A percentile compares a stretch with the other conserved stretches of the same genome.
phyloP scores from a whole-genome alignment of 2,329 filamentous ascomycete genomes.

The Claviceps fusiformis region DNA sequence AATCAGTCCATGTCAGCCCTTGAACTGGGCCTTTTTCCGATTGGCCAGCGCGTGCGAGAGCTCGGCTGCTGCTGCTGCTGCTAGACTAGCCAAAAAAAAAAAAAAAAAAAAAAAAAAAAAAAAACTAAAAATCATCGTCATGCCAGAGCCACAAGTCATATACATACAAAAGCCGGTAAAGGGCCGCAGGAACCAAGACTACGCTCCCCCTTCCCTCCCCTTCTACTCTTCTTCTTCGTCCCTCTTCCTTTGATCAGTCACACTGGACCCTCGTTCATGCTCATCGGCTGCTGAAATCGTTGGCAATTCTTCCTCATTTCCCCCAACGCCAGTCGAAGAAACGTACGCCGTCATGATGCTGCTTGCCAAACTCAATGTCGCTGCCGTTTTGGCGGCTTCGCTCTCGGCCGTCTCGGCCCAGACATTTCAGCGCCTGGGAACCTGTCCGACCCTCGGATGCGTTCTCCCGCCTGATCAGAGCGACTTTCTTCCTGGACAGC shows the following conservation, averaged over 20 bases:
- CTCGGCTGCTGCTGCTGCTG: too few relatives aligned
- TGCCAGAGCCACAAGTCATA: background rate
- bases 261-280: background rate
- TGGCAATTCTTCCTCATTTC: background rate
- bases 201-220: background rate
- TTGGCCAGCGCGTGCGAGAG: too few relatives aligned
- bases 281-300: background rate
- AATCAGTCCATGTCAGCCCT: too few relatives aligned
- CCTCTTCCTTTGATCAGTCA: background rate
- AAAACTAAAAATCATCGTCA: background rate
- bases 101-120: too few relatives aligned
- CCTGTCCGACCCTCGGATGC: slow-evolving; percentile 45
- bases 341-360: slow-evolving; percentile 16
- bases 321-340: background rate
- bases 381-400: slow-evolving; percentile 20
- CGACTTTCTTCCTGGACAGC: slow-evolving; percentile 73
- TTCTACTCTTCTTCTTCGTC: too few relatives aligned
- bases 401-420: slow-evolving; percentile 34
- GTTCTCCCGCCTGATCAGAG: slow-evolving; percentile 50
- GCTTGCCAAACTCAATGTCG: slow-evolving; percentile 24
- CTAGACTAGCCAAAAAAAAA: too few relatives aligned
- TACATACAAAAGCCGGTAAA: background rate
- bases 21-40: too few relatives aligned
- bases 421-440: slow-evolving; percentile 46
- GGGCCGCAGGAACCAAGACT: background rate